Percentiles rank a stretch among this genome's conserved stretches.
Evolutionary conservation across 768 basidiomycete genomes (phyloP).

Genomic region (Pulveroboletus sp.): DNA sequence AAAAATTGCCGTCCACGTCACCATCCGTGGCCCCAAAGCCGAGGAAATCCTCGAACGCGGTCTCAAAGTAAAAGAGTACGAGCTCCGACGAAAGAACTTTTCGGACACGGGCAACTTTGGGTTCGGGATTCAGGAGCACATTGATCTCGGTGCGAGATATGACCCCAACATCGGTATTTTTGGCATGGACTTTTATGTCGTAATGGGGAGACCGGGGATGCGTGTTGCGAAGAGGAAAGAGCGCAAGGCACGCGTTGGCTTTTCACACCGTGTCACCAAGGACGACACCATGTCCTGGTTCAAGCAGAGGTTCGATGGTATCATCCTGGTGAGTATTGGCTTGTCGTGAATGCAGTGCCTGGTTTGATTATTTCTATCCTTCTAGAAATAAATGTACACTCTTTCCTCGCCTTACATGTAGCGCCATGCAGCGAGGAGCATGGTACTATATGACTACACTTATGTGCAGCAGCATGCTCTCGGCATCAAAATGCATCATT

Average conservation of each 20-base stretch:
- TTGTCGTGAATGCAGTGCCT: not conserved
- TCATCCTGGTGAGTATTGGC: slow-evolving; percentile 73
- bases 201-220: slow-evolving; percentile 94
- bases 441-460: slow-evolving; percentile 23
- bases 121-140: slow-evolving; percentile 99
- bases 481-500: slow-evolving; percentile 21
- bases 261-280: slow-evolving; percentile 87
- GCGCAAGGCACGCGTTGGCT: slow-evolving; percentile 84
- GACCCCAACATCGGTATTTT: slow-evolving; percentile 99
- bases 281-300: slow-evolving; percentile 98
- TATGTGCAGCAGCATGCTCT: slow-evolving; percentile 24
- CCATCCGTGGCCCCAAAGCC: slow-evolving; percentile 98
- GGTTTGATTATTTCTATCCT: not conserved
- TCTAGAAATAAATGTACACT: slow-evolving; percentile 26
- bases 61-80: slow-evolving; percentile 99
- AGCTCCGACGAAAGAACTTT: slow-evolving; percentile 95
- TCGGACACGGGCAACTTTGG: slow-evolving; percentile 99
- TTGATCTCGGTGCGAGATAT: slow-evolving; percentile 98
- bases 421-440: slow-evolving; percentile 10
- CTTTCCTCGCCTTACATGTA: not conserved
- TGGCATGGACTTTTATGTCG: slow-evolving; percentile 98
- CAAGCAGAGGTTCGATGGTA: slow-evolving; percentile 99
- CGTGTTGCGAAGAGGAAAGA: slow-evolving; percentile 91
- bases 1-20: slow-evolving; percentile 98
- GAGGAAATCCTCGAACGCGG: slow-evolving; percentile 99